Evolutionary conservation across 2,329 filamentous ascomycete genomes (phyloP), one percentile per base, ranked within the genome.

Genomic region (Fusarium xyrophilum): DNA sequence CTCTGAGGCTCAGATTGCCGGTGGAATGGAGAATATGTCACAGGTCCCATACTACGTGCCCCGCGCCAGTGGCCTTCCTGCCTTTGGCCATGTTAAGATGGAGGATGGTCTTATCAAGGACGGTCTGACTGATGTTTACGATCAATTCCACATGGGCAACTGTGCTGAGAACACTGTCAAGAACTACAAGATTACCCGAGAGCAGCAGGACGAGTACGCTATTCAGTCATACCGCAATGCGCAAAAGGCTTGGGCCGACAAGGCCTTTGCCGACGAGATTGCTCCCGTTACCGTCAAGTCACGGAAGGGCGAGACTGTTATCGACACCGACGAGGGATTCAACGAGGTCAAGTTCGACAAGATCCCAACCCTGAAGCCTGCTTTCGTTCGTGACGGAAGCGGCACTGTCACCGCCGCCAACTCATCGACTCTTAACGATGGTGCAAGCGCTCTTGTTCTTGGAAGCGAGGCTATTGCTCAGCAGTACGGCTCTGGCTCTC

Each of bases 21-120:
- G 96, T 66, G 96, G 96, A 56, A 97, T 99, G 92, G 96, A 99
- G 83, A 97, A 93, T 80, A 99, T 99, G 96, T 93, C 92, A 9
- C 87, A 91, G 39, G 93, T 97, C 7, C 96, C 96, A 5, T 96
- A 96, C 80, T 98, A 97, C 77, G 82, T 96, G 32, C 89, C 91
- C 11, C 89, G 96, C 33, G 88, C 93, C n/a, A 93, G 89, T 75
- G 88, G 91, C 66, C 84, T 96, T 72, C 92, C 94, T 2, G 83
- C 93, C 0, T 97, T 98, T 75, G 96, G 96, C 35, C 89, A 97
- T 74, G 84, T 96, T 72, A 91, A 91, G 79, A 83, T 97, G 79
- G 91, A 97, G 79, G 96, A 99, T 75, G 96, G 95, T 1, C 81
- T 99, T 74, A 91, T 98, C 77, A 96, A 96, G 79, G 96, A 99